Percentiles rank a stretch among this genome's conserved stretches.
Evolutionary conservation across 2,329 filamentous ascomycete genomes (phyloP).

Genomic region (Aspergillus pseudonomiae): DNA sequence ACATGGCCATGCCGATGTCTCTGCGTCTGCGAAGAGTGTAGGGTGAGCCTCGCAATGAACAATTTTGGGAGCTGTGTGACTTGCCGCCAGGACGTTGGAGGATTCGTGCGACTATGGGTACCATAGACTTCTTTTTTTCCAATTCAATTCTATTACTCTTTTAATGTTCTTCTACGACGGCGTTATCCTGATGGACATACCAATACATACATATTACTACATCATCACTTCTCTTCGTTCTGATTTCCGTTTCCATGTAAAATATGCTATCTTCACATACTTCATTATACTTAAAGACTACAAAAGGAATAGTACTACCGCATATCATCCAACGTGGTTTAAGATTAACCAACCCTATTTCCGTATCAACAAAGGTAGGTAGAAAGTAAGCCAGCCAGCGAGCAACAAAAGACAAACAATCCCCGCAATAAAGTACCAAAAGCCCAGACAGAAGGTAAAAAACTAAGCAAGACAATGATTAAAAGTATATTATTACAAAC

Average conservation of each 20-base stretch:
- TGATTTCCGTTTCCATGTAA: neutral
- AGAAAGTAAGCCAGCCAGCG: neutral
- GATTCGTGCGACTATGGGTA: conserved; percentile 89
- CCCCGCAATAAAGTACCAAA: neutral
- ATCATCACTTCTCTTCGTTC: neutral
- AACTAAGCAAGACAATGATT: neutral
- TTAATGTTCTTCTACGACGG: neutral
- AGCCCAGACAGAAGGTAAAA: neutral
- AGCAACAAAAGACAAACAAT: neutral
- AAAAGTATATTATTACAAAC: neutral
- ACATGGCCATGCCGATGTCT: conserved; percentile 97
- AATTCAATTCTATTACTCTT: neutral
- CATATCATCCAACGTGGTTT: neutral
- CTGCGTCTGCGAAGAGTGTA: conserved; percentile 91
- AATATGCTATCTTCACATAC: neutral
- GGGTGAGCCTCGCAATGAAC: conserved; percentile 91
- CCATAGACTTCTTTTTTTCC: conserved; percentile 52
- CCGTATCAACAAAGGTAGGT: neutral
- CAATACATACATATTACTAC: neutral
- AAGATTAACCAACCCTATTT: neutral
- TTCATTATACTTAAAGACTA: neutral
- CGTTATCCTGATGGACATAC: neutral
- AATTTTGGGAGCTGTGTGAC: conserved; percentile 97
- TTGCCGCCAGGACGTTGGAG: conserved; percentile 82
- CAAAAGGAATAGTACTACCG: neutral